These are phyloP conservation scores for Colletotrichum lupini DNA, from an alignment of 2,329 filamentous ascomycete genomes.

Conservation along the genomic window DNA sequence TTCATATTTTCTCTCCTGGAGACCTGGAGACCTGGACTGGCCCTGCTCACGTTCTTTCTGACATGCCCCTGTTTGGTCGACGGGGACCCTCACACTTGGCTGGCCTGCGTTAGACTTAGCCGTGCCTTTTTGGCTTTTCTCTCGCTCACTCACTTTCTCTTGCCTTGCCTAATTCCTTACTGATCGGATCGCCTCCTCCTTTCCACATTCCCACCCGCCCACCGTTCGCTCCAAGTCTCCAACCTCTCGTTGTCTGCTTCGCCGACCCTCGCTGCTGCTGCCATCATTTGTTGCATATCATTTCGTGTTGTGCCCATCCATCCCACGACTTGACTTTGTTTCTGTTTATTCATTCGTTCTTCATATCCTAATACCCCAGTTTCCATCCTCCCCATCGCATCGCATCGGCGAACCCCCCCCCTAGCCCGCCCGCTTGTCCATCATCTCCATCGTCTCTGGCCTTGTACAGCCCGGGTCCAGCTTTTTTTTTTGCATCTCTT, in stretches of 20 bases:
- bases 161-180: constrained; percentile 10
- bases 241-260: constrained; percentile 34
- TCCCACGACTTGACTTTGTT: constrained; percentile 13
- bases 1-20: background rate
- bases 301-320: constrained; percentile 27
- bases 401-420: constrained; percentile 7
- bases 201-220: constrained; percentile 33
- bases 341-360: constrained; percentile 29
- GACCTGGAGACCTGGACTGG: background rate
- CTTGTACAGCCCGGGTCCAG: constrained; percentile 10
- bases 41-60: constrained; percentile 5
- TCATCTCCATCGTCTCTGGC: background rate
- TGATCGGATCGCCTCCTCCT: constrained; percentile 34
- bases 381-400: constrained; percentile 3
- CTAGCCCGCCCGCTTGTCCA: constrained; percentile 13
- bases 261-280: constrained; percentile 30
- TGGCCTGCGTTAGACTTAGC: constrained; percentile 13
- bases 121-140: background rate
- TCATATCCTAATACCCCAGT: constrained; percentile 29
- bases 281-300: constrained; percentile 32
- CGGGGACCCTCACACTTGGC: background rate
- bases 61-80: background rate
- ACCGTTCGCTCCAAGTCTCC: constrained; percentile 18
- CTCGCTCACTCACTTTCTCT: background rate
- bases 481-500: constrained; percentile 23